phyloP scores from a whole-genome alignment of 129 eudicot genomes.

The Pseudognaphalium luteoalbum region DNA sequence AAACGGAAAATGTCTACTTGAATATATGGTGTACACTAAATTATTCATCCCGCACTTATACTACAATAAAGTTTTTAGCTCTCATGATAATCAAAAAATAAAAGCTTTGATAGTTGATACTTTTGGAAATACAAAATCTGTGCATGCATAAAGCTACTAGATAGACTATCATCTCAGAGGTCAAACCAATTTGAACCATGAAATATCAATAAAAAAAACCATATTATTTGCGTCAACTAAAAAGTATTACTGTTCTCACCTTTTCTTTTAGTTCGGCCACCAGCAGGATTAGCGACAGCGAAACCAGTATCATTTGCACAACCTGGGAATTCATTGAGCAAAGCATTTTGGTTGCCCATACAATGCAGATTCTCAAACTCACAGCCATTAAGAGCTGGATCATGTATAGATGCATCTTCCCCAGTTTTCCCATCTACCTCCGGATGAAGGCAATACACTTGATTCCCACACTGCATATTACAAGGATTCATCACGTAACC shows the following conservation, averaged over 20 bases:
- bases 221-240: constrained; percentile 4
- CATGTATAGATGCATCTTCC: constrained; percentile 41
- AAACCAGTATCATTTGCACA: constrained; percentile 46
- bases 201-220: constrained; percentile 5
- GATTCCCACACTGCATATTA: constrained; percentile 68
- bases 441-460: constrained; percentile 72
- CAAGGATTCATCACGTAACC: constrained; percentile 80
- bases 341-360: constrained; percentile 54
- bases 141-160: background rate
- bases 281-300: constrained; percentile 36
- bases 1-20: background rate
- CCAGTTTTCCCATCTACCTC: constrained; percentile 44
- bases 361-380: constrained; percentile 75
- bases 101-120: too few species aligned
- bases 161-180: constrained; percentile 7
- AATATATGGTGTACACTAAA: background rate
- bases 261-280: constrained; percentile 55
- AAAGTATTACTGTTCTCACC: constrained; percentile 37
- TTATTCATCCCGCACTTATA: background rate
- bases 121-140: background rate
- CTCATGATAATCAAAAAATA: constrained; percentile 8
- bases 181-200: background rate
- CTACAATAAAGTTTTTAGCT: background rate
- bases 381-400: constrained; percentile 54
- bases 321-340: constrained; percentile 43